Evolutionary conservation across 768 basidiomycete genomes (phyloP), one percentile per base, ranked within the genome.

Genomic region (Naganishia randhawae): DNA sequence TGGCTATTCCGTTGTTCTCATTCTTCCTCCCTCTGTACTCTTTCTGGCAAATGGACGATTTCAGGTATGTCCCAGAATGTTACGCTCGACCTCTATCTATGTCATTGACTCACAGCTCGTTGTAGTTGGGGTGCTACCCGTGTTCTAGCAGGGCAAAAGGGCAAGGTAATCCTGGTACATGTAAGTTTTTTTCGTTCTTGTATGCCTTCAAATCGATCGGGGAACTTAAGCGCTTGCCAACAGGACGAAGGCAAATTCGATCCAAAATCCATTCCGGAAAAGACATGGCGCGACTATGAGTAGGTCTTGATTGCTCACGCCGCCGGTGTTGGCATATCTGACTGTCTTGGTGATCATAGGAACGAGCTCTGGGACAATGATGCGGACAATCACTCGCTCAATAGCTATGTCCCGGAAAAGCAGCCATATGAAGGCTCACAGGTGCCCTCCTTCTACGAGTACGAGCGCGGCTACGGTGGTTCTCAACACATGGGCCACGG

Each of bases 221-320:
- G 8, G 17, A 57, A 14, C 35, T 39, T 29, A 19, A 1, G 50
- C 32, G 13, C 22, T 54, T 63, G 27, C 45, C 13, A 29, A 50
- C 63, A 93, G 92, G 96, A 98, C 72, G 95, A 98, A 80, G 95
- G 95, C 77, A 93, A 93, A 80, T 99, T 97, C 63, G 94, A 99
- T 81, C 91, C 93, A 4, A 85, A 88, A 11, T 85, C 87, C 8
- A 97, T 99, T 72, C 95, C 95, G 9, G 84, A 97, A 72, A 97
- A 97, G 82, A 91, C 89, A 0, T 98, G 96, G 95, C 91, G 87
- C 68, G 93, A 96, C 73, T 96, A 95, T 74, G 91, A 92, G 80
- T 73, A 87, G 83, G 63, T 62, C n/a, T n/a, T 22, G 33, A 69
- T 73, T 35, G 54, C 70, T 0, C 72, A 76, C 7, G 52, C 57